Conservation (phyloP, 495 filamentous ascomycete species). For the Massariosphaeria phaeospora region DNA sequence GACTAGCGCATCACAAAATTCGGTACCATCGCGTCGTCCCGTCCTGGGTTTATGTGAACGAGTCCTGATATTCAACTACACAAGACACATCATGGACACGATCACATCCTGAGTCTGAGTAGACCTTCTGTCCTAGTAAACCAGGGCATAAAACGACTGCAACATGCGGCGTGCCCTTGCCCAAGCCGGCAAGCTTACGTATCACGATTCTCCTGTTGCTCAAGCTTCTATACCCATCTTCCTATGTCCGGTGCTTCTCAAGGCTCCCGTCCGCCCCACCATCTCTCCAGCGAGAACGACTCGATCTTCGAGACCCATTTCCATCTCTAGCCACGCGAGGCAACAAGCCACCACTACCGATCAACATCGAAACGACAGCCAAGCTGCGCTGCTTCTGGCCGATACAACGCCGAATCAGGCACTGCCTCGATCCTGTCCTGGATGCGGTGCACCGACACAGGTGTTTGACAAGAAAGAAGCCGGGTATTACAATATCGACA, state of each 20-base stretch:
- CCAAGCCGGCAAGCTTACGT: conserved; percentile 11
- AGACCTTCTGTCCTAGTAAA: no score
- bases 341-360: conserved; percentile 1
- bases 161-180: conserved; percentile 23
- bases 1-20: no score
- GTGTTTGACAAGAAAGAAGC: conserved; percentile 60
- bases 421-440: conserved; percentile 66
- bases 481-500: conserved; percentile 65
- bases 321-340: conserved; percentile 6
- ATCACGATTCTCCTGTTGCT: neutral
- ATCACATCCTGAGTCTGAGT: no score
- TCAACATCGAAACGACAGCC: neutral
- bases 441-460: conserved; percentile 85
- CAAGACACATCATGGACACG: no score
- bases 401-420: neutral
- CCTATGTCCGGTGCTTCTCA: conserved; percentile 26
- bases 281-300: neutral
- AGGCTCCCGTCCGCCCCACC: neutral
- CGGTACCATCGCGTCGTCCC: no score
- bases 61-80: no score
- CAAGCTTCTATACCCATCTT: conserved; percentile 22
- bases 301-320: conserved; percentile 4
- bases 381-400: no score
- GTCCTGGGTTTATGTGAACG: no score
- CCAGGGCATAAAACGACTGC: no score